Conservation (phyloP, 176 grass and related monocot species). For the Aegilops sharonensis region DNA sequence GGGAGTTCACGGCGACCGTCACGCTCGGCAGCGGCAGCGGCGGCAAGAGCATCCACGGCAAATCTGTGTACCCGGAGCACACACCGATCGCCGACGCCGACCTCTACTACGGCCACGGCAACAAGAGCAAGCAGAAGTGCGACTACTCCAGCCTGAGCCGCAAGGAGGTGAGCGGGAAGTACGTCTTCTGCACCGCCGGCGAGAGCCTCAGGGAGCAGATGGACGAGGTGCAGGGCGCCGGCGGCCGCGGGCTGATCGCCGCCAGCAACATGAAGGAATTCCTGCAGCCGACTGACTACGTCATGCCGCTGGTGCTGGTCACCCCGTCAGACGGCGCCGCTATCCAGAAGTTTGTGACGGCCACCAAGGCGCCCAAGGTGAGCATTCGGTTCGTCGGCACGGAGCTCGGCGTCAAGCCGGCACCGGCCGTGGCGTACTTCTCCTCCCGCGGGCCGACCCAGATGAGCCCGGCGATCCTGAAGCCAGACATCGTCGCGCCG, state of each 20-base stretch:
- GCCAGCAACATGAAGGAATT: slow-evolving; percentile 31
- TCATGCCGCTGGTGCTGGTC: slow-evolving; percentile 45
- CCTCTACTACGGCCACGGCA: slow-evolving; percentile 49
- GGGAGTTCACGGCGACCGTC: slow-evolving; percentile 53
- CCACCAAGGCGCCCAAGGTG: slow-evolving; percentile 17
- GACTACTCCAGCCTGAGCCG: slow-evolving; percentile 26
- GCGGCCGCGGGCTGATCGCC: slow-evolving; percentile 48
- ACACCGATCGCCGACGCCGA: background rate
- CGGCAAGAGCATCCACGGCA: slow-evolving; percentile 30
- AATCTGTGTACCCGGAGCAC: slow-evolving; percentile 49
- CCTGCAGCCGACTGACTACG: slow-evolving; percentile 30
- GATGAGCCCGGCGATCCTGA: slow-evolving; percentile 60
- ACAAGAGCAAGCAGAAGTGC: slow-evolving; percentile 44
- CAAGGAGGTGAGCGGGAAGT: slow-evolving; percentile 54
- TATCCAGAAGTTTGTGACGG: slow-evolving; percentile 46
- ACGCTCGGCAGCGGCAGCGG: slow-evolving; percentile 39
- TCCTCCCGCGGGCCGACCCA: slow-evolving; percentile 64
- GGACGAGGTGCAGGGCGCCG: slow-evolving; percentile 39
- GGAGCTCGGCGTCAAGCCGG: slow-evolving; percentile 53
- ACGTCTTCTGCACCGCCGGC: slow-evolving; percentile 44
- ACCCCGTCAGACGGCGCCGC: slow-evolving; percentile 32
- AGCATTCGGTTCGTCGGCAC: slow-evolving; percentile 51
- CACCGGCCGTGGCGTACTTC: slow-evolving; percentile 64
- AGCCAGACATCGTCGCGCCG: slow-evolving; percentile 74
- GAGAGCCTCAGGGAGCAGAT: slow-evolving; percentile 29